Conservation (phyloP, 2,329 filamentous ascomycete genomes). For the Fusarium sp. region DNA sequence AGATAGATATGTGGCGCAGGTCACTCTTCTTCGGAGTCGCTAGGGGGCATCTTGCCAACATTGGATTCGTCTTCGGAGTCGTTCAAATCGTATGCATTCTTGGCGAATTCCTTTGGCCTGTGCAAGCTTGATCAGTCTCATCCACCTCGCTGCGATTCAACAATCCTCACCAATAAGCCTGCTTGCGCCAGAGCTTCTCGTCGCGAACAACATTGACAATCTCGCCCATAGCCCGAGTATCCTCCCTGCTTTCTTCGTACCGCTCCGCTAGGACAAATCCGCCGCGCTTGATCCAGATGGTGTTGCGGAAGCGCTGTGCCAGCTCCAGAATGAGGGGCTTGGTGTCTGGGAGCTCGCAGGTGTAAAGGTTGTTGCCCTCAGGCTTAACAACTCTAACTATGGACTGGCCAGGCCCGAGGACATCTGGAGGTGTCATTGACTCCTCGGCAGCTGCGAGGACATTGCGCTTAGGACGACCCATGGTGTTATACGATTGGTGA, state of each 20-base stretch:
- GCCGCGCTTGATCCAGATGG: slow-evolving; percentile 91
- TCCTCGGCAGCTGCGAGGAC: slow-evolving; percentile 83
- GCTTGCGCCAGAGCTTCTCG: slow-evolving; percentile 92
- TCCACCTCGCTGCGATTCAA: background rate
- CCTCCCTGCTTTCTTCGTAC: slow-evolving; percentile 71
- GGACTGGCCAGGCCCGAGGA: slow-evolving; percentile 70
- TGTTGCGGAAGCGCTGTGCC: slow-evolving; percentile 86
- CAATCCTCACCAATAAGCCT: slow-evolving; percentile 78
- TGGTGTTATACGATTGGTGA: slow-evolving; percentile 10
- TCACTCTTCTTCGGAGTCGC: slow-evolving; percentile 75
- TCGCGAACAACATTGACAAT: slow-evolving; percentile 94
- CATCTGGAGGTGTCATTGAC: slow-evolving; percentile 68
- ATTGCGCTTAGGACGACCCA: slow-evolving; percentile 71
- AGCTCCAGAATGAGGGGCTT: slow-evolving; percentile 82
- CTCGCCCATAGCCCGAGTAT: slow-evolving; percentile 85
- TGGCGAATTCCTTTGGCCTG: slow-evolving; percentile 85
- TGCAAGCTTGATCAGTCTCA: slow-evolving; percentile 23
- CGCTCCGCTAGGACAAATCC: slow-evolving; percentile 86
- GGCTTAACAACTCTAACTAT: slow-evolving; percentile 85
- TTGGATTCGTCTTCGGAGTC: slow-evolving; percentile 82
- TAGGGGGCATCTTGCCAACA: slow-evolving; percentile 87
- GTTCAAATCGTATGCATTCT: slow-evolving; percentile 70
- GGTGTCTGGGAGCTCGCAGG: slow-evolving; percentile 76
- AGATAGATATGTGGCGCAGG: slow-evolving; percentile 28
- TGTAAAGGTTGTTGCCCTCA: slow-evolving; percentile 91